Evolutionary conservation across 345 rosid species (phyloP).

Genomic region (Erysimum cheiranthoides): DNA sequence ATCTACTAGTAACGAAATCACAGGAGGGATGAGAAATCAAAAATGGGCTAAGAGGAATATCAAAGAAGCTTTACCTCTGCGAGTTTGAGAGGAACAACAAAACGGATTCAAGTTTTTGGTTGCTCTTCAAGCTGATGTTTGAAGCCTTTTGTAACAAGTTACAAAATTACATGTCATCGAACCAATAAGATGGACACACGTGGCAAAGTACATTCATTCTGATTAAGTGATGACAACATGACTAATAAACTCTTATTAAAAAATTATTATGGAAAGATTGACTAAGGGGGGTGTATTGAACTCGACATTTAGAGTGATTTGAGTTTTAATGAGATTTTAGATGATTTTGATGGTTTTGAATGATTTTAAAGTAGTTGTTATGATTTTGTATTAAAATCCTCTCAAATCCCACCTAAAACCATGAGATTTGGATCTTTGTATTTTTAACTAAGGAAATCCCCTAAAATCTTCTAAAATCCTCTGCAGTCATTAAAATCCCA

Average conservation of each 20-base stretch:
- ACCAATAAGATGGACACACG: constrained; percentile 11
- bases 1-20: background rate
- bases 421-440: no score
- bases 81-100: constrained; percentile 19
- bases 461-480: no score
- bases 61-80: constrained; percentile 30
- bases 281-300: no score
- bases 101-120: background rate
- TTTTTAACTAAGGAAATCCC: no score
- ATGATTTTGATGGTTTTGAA: no score
- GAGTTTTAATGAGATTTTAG: no score
- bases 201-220: background rate
- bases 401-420: no score
- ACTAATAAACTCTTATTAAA: background rate
- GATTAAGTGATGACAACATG: background rate
- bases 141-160: constrained; percentile 1
- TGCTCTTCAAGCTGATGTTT: background rate
- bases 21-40: background rate
- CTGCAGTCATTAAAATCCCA: no score
- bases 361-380: no score
- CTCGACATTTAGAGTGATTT: no score
- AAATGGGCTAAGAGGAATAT: background rate
- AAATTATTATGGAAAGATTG: background rate
- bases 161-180: constrained; percentile 24
- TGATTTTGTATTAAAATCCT: no score